A percentile compares a stretch with the other conserved stretches of the same genome.
phyloP scores from a whole-genome alignment of 768 basidiomycete species.

The Hypsizygus marmoreus region DNA sequence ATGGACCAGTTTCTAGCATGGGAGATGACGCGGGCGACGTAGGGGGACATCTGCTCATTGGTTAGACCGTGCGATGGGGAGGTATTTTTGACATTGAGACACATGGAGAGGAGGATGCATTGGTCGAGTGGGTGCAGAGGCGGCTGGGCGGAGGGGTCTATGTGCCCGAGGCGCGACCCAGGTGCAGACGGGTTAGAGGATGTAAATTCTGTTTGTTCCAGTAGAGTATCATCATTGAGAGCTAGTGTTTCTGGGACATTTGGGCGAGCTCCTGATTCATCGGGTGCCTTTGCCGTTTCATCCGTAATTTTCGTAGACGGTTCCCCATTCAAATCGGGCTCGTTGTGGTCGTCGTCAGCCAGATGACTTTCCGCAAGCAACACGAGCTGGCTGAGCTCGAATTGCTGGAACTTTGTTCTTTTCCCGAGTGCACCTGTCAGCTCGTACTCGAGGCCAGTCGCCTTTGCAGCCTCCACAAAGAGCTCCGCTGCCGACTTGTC shows the following conservation, averaged over 20 bases:
- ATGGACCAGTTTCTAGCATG: constrained; percentile 95
- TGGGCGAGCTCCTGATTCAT: constrained; percentile 10
- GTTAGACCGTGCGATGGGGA: constrained; percentile 91
- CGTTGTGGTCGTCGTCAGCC: constrained; percentile 29
- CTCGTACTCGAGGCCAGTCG: constrained; percentile 83
- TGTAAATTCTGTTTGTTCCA: constrained; percentile 93
- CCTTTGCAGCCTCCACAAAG: constrained; percentile 77
- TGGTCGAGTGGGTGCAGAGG: constrained; percentile 92
- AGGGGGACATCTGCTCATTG: constrained; percentile 89
- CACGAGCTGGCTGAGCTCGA: constrained; percentile 85
- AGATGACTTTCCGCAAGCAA: constrained; percentile 86
- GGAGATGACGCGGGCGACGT: constrained; percentile 84
- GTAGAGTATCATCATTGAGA: constrained; percentile 93
- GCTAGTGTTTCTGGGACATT: constrained; percentile 75
- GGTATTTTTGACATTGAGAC: constrained; percentile 87
- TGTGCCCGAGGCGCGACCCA: constrained; percentile 56
- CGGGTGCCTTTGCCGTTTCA: constrained; percentile 5
- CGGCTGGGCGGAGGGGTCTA: constrained; percentile 85
- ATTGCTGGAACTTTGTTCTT: constrained; percentile 91
- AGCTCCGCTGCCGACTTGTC: constrained; percentile 77
- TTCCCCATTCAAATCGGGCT: too few relatives aligned
- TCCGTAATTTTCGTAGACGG: constrained; percentile 8
- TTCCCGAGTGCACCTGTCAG: constrained; percentile 92
- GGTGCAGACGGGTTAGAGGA: constrained; percentile 57
- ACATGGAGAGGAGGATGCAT: constrained; percentile 86